Conservation (phyloP, 768 basidiomycete genomes). For the Termitomyces titanicus region DNA sequence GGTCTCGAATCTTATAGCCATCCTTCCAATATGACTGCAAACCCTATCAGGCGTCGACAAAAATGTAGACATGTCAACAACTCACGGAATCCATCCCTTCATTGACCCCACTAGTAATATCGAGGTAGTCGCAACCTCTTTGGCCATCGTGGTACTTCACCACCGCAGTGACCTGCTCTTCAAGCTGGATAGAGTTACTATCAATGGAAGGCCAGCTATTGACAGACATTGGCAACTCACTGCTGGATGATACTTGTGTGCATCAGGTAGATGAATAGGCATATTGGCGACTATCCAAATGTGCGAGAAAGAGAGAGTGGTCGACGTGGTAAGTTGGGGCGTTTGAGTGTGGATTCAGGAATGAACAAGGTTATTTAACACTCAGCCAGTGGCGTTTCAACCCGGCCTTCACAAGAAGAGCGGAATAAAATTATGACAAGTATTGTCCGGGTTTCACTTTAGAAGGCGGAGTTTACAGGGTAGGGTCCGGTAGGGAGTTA, state of each 20-base stretch:
- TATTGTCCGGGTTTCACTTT: not conserved
- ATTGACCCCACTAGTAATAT: constrained; percentile 9
- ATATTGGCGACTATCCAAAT: not conserved
- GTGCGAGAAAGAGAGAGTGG: not conserved
- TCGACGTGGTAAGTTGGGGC: constrained; percentile 1
- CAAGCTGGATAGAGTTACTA: not conserved
- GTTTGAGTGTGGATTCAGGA: not conserved
- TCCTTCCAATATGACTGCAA: constrained; percentile 14
- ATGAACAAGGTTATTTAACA: not conserved
- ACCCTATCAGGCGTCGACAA: not conserved
- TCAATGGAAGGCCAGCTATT: not conserved
- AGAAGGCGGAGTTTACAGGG: not conserved
- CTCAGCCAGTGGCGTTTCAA: constrained; percentile 3
- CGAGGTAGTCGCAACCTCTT: constrained; percentile 11
- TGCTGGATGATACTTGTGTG: constrained; percentile 11
- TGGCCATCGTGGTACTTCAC: constrained; percentile 8
- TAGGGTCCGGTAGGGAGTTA: not conserved
- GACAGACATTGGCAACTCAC: not conserved
- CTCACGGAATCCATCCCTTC: constrained; percentile 10
- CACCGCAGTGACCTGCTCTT: constrained; percentile 11
- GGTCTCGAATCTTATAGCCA: constrained; percentile 6
- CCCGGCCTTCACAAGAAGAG: not conserved
- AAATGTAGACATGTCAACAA: not conserved
- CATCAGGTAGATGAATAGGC: constrained; percentile 14
- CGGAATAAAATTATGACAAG: not conserved